A percentile compares a stretch with the other conserved stretches of the same genome.
These are phyloP conservation scores for Didymosphaeria variabile DNA, from an alignment of 2,329 filamentous ascomycete genomes.

Conservation along the genomic window DNA sequence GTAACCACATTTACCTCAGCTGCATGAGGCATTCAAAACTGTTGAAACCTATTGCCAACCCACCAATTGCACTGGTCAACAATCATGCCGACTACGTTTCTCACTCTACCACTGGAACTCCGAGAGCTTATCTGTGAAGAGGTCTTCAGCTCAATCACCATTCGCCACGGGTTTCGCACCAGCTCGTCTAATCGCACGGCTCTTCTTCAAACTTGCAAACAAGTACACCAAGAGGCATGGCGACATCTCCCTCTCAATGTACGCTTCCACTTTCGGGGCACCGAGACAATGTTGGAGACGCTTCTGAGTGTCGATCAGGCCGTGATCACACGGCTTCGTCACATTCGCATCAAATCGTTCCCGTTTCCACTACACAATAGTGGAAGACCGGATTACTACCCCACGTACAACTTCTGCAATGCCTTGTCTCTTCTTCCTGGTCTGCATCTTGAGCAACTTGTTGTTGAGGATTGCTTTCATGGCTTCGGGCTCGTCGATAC, in stretches of 20 bases:
- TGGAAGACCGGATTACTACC: conserved; percentile 38
- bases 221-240: conserved; percentile 43
- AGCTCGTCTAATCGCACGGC: conserved; percentile 36
- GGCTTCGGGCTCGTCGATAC: conserved; percentile 44
- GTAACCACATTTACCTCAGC: background rate
- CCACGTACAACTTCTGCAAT: conserved; percentile 43
- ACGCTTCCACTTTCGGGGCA: conserved; percentile 44
- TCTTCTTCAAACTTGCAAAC: conserved; percentile 41
- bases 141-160: conserved; percentile 42
- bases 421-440: conserved; percentile 44
- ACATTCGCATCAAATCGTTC: conserved; percentile 42
- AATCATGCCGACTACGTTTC: conserved; percentile 32
- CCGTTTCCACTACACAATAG: conserved; percentile 44
- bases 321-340: conserved; percentile 42
- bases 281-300: conserved; percentile 44
- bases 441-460: conserved; percentile 40
- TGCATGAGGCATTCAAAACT: background rate
- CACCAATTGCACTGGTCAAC: background rate
- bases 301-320: conserved; percentile 42
- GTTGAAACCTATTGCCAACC: background rate
- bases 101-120: conserved; percentile 44
- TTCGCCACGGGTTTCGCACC: conserved; percentile 39
- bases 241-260: conserved; percentile 43
- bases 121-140: conserved; percentile 46
- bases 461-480: conserved; percentile 48